phyloP scores from a whole-genome alignment of 352 stramenopile species.

The Pythium phragmiticola region DNA sequence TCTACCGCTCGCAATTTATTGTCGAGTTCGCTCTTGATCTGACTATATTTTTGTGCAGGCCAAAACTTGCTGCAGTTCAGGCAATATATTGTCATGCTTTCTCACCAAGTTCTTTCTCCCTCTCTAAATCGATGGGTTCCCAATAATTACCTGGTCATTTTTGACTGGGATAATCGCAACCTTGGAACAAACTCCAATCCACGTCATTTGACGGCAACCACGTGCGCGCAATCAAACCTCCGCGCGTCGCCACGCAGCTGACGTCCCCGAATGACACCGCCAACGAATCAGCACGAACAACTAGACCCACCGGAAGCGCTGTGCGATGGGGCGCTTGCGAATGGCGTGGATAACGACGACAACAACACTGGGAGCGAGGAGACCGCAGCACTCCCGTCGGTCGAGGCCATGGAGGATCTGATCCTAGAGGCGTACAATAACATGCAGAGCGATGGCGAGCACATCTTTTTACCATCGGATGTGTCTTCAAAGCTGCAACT shows the following conservation, averaged over 20 bases:
- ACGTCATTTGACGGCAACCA: not conserved
- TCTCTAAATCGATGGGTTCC: constrained; percentile 23
- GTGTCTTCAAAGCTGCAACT: constrained; percentile 65
- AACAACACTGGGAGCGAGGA: constrained; percentile 1
- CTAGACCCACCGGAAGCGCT: not conserved
- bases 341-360: not conserved
- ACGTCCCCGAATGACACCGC: not conserved
- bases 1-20: not conserved
- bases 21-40: not conserved
- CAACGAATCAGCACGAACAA: not conserved
- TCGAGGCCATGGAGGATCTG: constrained; percentile 63
- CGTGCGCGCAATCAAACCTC: not conserved
- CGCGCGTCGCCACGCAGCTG: not conserved
- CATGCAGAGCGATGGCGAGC: constrained; percentile 81
- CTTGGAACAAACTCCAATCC: constrained; percentile 9
- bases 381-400: constrained; percentile 22
- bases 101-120: not conserved
- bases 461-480: constrained; percentile 70
- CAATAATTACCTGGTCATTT: constrained; percentile 22
- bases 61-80: no score
- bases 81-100: constrained; percentile 13
- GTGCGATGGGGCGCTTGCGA: not conserved
- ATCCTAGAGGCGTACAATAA: constrained; percentile 83
- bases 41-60: no score
- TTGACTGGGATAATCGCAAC: constrained; percentile 30